Evolutionary conservation across 495 filamentous ascomycete species (phyloP), one percentile per base, ranked within the genome.

Genomic region (Tirmania nivea): DNA sequence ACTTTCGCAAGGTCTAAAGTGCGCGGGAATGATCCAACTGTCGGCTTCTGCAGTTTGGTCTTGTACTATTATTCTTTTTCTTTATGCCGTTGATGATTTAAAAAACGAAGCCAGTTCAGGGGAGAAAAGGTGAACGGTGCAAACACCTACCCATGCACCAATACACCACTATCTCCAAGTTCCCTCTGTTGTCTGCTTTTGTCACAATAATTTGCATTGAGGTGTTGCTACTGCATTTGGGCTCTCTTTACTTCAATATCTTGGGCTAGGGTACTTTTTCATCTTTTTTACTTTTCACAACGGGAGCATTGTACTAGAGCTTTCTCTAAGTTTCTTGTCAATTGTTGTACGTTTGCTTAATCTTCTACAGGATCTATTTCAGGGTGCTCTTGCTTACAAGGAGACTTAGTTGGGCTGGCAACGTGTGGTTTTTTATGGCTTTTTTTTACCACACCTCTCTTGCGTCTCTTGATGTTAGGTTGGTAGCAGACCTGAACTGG

Each of bases 1-100:
- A 83, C 64, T 83, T 83, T 72, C 75, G 77, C 57, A 80, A 80
- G 65, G 72, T 78, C 45, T 80, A 67, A 72, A 54, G 39, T 19
- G 17, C 12, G 3, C 39, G 25, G 51, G 50, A 39, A 51, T 48
- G 48, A 58, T 47, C 45, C 59, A 56, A 56, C 64, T 58, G 60
- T 63, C 56, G 61, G 59, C 53, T 63, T 65, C 55, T 47, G 14
- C 14, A 47, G 14, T 19, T 2, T 50, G n/a, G 21, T 21, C 3
- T 72, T 70, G 78, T 69, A 74, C 78, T 60, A 58, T 58, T 64
- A 60, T 55, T 66, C 65, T 63, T 60, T 57, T 55, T 60, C 52
- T 61, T 73, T 59, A 74, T 67, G 73, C 73, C 68, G 67, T 73
- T 62, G 76, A 66, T 72, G 77, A 53, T 47, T n/a, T n/a, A n/a